Percentiles rank a stretch among this genome's conserved stretches.
These are phyloP conservation scores for Usnea hakonensis DNA, from an alignment of 495 filamentous ascomycete genomes.

Conservation along the genomic window DNA sequence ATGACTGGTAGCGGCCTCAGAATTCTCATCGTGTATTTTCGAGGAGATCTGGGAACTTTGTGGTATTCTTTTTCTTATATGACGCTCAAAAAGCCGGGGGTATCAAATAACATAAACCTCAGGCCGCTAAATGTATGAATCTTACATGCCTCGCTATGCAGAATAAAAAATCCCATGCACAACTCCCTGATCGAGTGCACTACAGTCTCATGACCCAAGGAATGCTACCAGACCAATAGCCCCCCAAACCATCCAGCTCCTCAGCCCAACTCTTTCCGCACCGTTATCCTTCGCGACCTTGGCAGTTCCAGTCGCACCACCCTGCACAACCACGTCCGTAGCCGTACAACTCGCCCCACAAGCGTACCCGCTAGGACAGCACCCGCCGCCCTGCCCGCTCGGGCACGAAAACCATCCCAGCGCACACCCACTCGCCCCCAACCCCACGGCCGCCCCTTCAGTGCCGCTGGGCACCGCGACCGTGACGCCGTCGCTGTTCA, in stretches of 20 bases:
- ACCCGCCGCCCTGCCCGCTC: conserved; percentile 57
- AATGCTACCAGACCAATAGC: conserved; percentile 2
- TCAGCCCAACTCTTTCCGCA: conserved; percentile 4
- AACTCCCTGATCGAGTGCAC: not conserved
- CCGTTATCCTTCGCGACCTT: conserved; percentile 49
- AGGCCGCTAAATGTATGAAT: not conserved
- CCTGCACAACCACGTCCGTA: conserved; percentile 28
- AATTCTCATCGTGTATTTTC: not conserved
- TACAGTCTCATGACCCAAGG: not conserved
- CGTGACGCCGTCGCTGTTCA: conserved; percentile 56
- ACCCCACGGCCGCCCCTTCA: conserved; percentile 23
- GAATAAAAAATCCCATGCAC: not conserved
- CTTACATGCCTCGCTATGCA: conserved; percentile 14
- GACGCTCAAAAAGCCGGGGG: not conserved
- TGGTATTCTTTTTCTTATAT: not conserved
- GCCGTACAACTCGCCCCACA: conserved; percentile 70
- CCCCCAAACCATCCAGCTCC: not conserved
- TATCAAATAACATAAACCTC: not conserved
- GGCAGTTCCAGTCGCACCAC: conserved; percentile 39
- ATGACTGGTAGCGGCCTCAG: not conserved
- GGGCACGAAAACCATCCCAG: conserved; percentile 72
- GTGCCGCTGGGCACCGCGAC: conserved; percentile 31
- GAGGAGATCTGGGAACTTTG: not conserved
- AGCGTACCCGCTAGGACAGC: conserved; percentile 66
- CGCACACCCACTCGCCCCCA: conserved; percentile 47